Evolutionary conservation across 2,329 filamentous ascomycete genomes (phyloP).

Genomic region (Passalora sequoiae): DNA sequence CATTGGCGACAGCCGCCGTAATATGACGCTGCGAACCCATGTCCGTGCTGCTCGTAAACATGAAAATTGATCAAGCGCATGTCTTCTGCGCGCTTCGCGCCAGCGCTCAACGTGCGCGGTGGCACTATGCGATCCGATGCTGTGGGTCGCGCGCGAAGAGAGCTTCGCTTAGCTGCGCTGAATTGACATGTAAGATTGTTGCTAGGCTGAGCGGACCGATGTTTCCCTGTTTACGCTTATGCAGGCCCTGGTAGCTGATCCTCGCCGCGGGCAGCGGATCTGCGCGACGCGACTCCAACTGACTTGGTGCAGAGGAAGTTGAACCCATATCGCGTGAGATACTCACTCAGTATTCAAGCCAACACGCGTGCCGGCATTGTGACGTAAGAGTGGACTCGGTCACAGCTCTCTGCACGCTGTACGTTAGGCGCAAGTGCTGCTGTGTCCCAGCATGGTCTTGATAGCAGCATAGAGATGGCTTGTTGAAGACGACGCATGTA

Average conservation of each 20-base stretch:
- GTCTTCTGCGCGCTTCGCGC: neutral
- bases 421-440: too few species aligned
- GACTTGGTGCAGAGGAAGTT: neutral
- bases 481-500: too few species aligned
- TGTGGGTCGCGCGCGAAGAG: neutral
- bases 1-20: neutral
- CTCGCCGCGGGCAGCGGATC: neutral
- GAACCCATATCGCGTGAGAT: slow-evolving; percentile 2
- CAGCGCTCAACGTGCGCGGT: neutral
- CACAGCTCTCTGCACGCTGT: too few species aligned
- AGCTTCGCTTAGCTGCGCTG: neutral
- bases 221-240: slow-evolving; percentile 1
- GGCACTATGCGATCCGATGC: neutral
- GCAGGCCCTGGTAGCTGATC: slow-evolving; percentile 1
- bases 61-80: neutral
- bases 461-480: too few species aligned
- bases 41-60: neutral
- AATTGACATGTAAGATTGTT: neutral
- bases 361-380: too few species aligned
- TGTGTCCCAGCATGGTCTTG: too few species aligned
- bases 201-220: neutral
- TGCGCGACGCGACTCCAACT: neutral
- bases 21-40: neutral
- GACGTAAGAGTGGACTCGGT: too few species aligned
- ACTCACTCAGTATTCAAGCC: too few species aligned